Evolutionary conservation across 495 filamentous ascomycete genomes (phyloP), one percentile per base, ranked within the genome.

Genomic region (Chaetomium cochliodes): DNA sequence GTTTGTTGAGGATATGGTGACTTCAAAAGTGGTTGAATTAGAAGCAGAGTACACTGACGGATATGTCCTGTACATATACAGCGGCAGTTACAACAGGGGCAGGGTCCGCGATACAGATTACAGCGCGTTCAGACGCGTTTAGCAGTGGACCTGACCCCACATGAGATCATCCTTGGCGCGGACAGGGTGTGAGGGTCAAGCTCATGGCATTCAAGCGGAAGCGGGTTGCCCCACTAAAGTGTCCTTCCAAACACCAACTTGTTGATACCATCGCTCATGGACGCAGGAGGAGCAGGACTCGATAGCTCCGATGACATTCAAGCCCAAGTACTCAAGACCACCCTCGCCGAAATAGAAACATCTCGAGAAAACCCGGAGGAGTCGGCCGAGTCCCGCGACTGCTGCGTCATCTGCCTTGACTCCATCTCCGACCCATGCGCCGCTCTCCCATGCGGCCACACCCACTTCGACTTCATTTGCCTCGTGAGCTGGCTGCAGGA

Each of bases 391-490:
- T 3, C 57, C n/a, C 51, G 25, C 37, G 60, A 76, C 51, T 80
- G 78, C 71, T 90, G 87, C 73, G 85, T 88, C 59, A 87, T 90
- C 70, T 97, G 92, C 73, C 84, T 96, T 55, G 88, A 92, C 63
- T 71, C 76, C 52, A 81, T 96, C 74, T 85, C 87, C 6, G 90
- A 93, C 68, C 77, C 85, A 44, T 89, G 88, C 62, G 76, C 87
- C 20, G 86, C 90, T 5, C 77, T 83, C 44, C 91, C 92, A 20
- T 97, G 92, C 82, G 80, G 82, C 22, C 92, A 97, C 80, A 74
- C 82, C 53, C 87, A 85, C 69, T 96, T 94, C 73, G 91, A 96
- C 77, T 93, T 91, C 73, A 69, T 92, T 15, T 97, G 92, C 70
- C 84, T 96, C 12, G 73, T 90, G 22, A 92, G 85, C 77, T 96